Conservation (phyloP, 495 filamentous ascomycete species). For the Xanthoparmelia taractica region DNA sequence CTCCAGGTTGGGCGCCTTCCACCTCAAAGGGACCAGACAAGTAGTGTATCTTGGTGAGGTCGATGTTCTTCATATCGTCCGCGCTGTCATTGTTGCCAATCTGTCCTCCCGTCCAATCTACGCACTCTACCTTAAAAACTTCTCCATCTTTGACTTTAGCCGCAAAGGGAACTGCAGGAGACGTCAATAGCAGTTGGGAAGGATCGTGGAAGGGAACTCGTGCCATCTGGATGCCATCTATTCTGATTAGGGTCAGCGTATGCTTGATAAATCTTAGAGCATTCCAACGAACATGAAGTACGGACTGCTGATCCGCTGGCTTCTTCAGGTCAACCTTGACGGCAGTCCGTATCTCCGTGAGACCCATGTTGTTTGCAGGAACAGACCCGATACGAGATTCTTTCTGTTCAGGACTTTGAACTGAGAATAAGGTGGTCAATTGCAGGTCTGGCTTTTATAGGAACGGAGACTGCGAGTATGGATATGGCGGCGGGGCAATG, state of each 20-base stretch:
- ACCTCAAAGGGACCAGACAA: constrained; percentile 88
- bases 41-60: constrained; percentile 79
- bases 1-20: constrained; percentile 77
- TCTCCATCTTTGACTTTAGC: constrained; percentile 77
- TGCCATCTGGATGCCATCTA: constrained; percentile 90
- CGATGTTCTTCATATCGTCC: constrained; percentile 79
- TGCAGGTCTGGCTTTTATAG: background rate
- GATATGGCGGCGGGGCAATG: constrained; percentile 12
- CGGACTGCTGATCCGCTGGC: constrained; percentile 64
- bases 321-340: constrained; percentile 70
- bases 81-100: constrained; percentile 85
- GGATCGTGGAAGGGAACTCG: constrained; percentile 15
- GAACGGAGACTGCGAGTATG: background rate
- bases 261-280: background rate
- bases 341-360: constrained; percentile 59
- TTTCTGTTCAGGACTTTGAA: background rate
- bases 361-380: constrained; percentile 41
- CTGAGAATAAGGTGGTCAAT: background rate
- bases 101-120: constrained; percentile 82
- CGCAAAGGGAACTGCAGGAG: constrained; percentile 58
- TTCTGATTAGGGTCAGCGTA: constrained; percentile 48
- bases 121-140: constrained; percentile 89
- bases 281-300: constrained; percentile 59
- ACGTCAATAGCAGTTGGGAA: constrained; percentile 5
- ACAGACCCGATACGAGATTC: background rate